Evolutionary conservation across 2,329 filamentous ascomycete species (phyloP).

Genomic region (Rhynchosporium secalis): DNA sequence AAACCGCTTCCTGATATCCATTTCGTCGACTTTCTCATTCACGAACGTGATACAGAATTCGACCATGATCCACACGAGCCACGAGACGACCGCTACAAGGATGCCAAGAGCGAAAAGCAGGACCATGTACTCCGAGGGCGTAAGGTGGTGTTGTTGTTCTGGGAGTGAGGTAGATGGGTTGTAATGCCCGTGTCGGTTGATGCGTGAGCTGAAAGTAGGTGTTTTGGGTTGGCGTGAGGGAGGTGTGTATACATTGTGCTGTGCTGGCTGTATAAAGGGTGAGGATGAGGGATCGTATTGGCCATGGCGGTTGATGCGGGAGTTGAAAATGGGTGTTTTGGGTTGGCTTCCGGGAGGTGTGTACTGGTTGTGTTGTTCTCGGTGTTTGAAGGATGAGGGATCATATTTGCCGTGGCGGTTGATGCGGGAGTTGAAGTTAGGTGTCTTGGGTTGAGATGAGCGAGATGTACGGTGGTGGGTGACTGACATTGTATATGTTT

Average conservation of each 20-base stretch:
- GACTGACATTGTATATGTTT: background rate
- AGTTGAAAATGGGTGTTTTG: background rate
- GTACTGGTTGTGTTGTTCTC: background rate
- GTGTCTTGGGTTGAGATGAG: background rate
- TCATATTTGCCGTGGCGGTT: background rate
- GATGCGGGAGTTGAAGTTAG: background rate
- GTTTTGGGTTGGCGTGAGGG: background rate
- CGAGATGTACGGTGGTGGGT: slow-evolving; percentile 2
- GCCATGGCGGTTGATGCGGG: background rate
- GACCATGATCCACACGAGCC: slow-evolving; percentile 23
- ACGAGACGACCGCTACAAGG: slow-evolving; percentile 20
- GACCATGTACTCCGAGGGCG: slow-evolving; percentile 23
- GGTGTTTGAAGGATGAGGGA: background rate
- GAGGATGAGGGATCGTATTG: background rate
- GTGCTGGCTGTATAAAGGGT: background rate
- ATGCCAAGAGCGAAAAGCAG: slow-evolving; percentile 16
- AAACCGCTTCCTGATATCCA: slow-evolving; percentile 11
- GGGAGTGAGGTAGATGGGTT: slow-evolving; percentile 6
- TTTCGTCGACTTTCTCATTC: slow-evolving; percentile 18
- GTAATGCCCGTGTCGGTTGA: slow-evolving; percentile 5
- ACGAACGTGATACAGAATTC: slow-evolving; percentile 15
- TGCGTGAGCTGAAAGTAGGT: slow-evolving; percentile 11
- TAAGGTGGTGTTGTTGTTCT: slow-evolving; percentile 9
- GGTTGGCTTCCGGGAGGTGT: background rate
- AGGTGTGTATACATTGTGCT: background rate